Conservation (phyloP, 2,329 filamentous ascomycete genomes). For the Rhexocercosporidium sp. region DNA sequence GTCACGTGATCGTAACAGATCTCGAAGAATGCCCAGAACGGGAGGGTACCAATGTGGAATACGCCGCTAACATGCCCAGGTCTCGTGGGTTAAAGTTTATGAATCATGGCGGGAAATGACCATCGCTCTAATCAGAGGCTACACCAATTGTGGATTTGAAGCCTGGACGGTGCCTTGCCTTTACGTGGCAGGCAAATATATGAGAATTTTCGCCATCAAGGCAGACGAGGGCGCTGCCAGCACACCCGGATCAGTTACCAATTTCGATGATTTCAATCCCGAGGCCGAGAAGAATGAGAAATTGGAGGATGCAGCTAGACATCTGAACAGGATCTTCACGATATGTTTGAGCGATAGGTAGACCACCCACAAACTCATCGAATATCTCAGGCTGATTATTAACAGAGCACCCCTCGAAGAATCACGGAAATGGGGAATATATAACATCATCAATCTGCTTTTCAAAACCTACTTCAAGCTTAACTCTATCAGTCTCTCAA, state of each 20-base stretch:
- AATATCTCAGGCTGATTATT: conserved; percentile 7
- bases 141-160: conserved; percentile 75
- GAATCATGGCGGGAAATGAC: conserved; percentile 87
- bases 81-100: conserved; percentile 77
- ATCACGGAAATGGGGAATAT: conserved; percentile 97
- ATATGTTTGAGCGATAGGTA: conserved; percentile 90
- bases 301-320: conserved; percentile 86
- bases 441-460: conserved; percentile 90
- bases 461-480: conserved; percentile 99
- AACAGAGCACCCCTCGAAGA: conserved; percentile 79
- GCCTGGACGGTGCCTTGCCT: conserved; percentile 93
- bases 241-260: conserved; percentile 49
- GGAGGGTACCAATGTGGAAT: not conserved
- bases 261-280: conserved; percentile 81
- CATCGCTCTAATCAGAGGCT: conserved; percentile 78
- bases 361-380: conserved; percentile 31
- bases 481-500: conserved; percentile 86
- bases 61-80: conserved; percentile 27
- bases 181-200: conserved; percentile 84
- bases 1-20: conserved; percentile 12
- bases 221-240: conserved; percentile 75
- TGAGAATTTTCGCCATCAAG: conserved; percentile 87
- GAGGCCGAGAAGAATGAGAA: conserved; percentile 80
- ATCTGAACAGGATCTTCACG: conserved; percentile 91
- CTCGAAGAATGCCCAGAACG: not conserved